Evolutionary conservation across 371 early-diverging fungal genomes (phyloP).

Genomic region (Amoeboaphelidium protococcarum): DNA sequence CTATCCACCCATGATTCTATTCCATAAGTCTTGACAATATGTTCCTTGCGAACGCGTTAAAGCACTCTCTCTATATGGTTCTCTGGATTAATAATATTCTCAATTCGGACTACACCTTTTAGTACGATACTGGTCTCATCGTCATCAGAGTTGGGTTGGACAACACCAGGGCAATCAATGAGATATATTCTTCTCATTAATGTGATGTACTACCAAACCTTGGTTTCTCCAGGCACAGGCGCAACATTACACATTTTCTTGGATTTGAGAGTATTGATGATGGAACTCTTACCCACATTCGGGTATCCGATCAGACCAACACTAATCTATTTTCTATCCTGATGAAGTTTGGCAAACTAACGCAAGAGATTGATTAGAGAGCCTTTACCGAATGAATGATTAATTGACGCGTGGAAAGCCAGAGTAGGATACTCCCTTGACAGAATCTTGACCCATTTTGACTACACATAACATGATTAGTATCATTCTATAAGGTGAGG

Average conservation of each 20-base stretch:
- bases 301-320: conserved; percentile 96
- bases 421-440: conserved; percentile 82
- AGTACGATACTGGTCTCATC: conserved; percentile 86
- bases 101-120: conserved; percentile 92
- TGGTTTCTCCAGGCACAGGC: conserved; percentile 98
- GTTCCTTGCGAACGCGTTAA: conserved; percentile 57
- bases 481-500: no score
- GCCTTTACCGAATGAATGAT: conserved; percentile 94
- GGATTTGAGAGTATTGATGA: conserved; percentile 90
- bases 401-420: conserved; percentile 93
- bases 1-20: conserved; percentile 53
- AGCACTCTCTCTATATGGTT: conserved; percentile 70
- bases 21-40: conserved; percentile 68
- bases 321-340: conserved; percentile 89
- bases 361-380: conserved; percentile 88
- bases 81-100: conserved; percentile 80
- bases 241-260: conserved; percentile 97
- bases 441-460: conserved; percentile 71
- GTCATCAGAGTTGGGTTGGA: conserved; percentile 61
- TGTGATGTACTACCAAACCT: conserved; percentile 98
- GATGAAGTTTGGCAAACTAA: conserved; percentile 81
- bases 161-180: conserved; percentile 99
- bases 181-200: conserved; percentile 95
- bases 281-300: conserved; percentile 34
- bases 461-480: conserved; percentile 16